A percentile compares a stretch with the other conserved stretches of the same genome.
These are phyloP conservation scores for Backusella circina DNA, from an alignment of 192 early-diverging fungal species.

Conservation along the genomic window DNA sequence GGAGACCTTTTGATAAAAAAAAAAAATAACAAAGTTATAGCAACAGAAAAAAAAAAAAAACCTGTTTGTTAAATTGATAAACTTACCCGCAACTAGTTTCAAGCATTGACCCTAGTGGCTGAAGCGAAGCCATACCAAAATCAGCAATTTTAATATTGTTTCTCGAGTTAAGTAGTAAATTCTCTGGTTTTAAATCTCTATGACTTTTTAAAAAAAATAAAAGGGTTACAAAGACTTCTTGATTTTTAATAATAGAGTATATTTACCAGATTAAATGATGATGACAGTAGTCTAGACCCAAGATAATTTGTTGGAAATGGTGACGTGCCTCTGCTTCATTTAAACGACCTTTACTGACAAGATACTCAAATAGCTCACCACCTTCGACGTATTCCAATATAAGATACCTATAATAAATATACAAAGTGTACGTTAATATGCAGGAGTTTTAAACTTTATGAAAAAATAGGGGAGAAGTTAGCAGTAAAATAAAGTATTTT, in stretches of 20 bases:
- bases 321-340: conserved; percentile 54
- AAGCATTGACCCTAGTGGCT: conserved; percentile 49
- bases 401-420: conserved; percentile 46
- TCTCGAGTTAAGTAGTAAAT: conserved; percentile 50
- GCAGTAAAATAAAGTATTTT: not conserved
- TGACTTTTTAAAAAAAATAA: conserved; percentile 49
- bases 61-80: conserved; percentile 4
- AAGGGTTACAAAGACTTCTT: no score
- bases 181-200: conserved; percentile 92
- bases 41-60: not conserved
- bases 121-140: conserved; percentile 80
- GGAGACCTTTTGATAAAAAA: conserved; percentile 52
- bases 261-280: conserved; percentile 63
- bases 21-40: conserved; percentile 29
- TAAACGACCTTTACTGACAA: conserved; percentile 59
- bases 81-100: conserved; percentile 67
- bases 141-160: conserved; percentile 89
- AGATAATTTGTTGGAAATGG: conserved; percentile 74
- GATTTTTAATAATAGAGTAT: not conserved
- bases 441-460: conserved; percentile 5
- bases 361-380: conserved; percentile 71
- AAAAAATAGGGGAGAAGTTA: not conserved
- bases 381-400: conserved; percentile 70
- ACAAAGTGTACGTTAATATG: not conserved
- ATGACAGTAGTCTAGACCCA: conserved; percentile 66